These are phyloP conservation scores for Pestalotiopsis sp. DNA, from an alignment of 2,329 filamentous ascomycete species.

Conservation along the genomic window DNA sequence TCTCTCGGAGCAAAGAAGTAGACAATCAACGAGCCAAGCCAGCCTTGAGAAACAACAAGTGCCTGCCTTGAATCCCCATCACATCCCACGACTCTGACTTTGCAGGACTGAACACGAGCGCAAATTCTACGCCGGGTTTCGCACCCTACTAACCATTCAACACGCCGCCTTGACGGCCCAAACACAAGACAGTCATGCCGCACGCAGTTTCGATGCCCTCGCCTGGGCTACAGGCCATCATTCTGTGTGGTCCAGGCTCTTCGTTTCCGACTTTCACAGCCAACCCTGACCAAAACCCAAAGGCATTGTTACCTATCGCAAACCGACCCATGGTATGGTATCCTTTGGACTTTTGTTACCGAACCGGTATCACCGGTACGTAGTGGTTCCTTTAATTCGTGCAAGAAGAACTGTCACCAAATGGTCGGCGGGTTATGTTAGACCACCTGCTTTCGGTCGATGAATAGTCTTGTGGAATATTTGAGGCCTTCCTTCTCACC, in stretches of 20 bases:
- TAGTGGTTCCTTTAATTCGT: too few relatives aligned
- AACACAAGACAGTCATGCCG: conserved; percentile 58
- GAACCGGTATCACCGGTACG: conserved; percentile 76
- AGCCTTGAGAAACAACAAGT: background rate
- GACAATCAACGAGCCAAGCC: background rate
- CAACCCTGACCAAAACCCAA: conserved; percentile 78
- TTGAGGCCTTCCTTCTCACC: background rate
- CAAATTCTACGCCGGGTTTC: background rate
- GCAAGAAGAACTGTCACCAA: background rate
- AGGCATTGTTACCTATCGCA: conserved; percentile 80
- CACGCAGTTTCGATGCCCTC: conserved; percentile 74
- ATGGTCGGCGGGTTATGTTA: background rate
- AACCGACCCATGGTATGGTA: conserved; percentile 92
- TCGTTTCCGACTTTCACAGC: conserved; percentile 83
- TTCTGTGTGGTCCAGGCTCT: conserved; percentile 80
- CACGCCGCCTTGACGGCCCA: conserved; percentile 2
- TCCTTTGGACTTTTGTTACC: conserved; percentile 81
- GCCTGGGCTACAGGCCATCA: conserved; percentile 79
- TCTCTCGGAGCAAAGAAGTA: too few relatives aligned
- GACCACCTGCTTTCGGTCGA: background rate
- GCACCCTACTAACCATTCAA: background rate
- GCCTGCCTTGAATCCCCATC: background rate
- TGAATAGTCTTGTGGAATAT: background rate
- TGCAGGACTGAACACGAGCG: background rate
- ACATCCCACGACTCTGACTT: background rate